These are phyloP conservation scores for Parachaetomium inaequale DNA, from an alignment of 495 filamentous ascomycete genomes.

Conservation along the genomic window DNA sequence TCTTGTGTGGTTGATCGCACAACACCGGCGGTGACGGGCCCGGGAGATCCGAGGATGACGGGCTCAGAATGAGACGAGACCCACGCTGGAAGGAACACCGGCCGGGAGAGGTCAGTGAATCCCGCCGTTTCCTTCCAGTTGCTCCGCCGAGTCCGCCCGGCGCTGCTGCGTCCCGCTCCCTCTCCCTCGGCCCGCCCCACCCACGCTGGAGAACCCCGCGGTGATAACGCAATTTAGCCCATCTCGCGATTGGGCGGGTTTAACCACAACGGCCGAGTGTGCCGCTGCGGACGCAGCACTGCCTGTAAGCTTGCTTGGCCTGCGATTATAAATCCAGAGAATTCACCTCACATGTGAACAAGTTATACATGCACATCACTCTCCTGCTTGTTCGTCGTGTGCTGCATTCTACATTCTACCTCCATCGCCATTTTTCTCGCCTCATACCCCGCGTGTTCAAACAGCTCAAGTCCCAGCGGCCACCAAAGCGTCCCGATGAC, in stretches of 20 bases:
- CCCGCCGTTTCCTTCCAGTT: neutral
- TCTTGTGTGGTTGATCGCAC: neutral
- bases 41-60: neutral
- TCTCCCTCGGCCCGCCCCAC: constrained; percentile 18
- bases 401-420: neutral
- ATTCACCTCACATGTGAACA: neutral
- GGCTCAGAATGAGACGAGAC: neutral
- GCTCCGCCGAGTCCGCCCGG: neutral
- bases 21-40: neutral
- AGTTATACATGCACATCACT: neutral
- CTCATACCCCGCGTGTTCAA: neutral
- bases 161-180: neutral
- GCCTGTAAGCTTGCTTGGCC: neutral
- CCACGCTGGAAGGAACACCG: neutral
- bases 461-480: neutral
- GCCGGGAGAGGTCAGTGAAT: neutral
- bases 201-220: neutral
- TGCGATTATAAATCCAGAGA: constrained; percentile 21
- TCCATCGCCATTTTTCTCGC: neutral
- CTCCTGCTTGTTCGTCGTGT: neutral
- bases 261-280: neutral
- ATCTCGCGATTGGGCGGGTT: neutral
- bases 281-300: neutral
- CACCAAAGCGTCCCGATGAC: neutral
- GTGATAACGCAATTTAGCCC: constrained; percentile 28